Conservation (phyloP, 2,329 filamentous ascomycete genomes). For the Colletotrichum limetticola region DNA sequence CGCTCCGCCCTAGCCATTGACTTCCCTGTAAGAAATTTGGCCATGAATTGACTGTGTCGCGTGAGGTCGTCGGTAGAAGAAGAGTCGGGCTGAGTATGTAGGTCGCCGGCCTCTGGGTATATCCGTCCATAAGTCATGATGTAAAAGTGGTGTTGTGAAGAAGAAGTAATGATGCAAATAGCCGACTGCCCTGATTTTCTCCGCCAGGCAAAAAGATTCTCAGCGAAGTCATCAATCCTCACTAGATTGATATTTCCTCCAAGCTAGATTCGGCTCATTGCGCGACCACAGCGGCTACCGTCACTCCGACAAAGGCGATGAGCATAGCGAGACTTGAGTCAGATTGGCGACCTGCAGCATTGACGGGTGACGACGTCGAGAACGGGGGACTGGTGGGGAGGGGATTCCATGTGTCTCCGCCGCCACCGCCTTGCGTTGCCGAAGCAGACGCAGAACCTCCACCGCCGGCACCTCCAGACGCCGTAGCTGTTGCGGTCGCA, state of each 20-base stretch:
- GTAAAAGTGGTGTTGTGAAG: not conserved
- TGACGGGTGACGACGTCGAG: slow-evolving; percentile 20
- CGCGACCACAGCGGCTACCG: not conserved
- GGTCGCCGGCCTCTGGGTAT: slow-evolving; percentile 34
- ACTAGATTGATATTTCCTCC: not conserved
- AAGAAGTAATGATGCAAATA: not conserved
- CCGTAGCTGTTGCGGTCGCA: slow-evolving; percentile 7
- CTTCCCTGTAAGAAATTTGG: not conserved
- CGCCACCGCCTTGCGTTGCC: slow-evolving; percentile 8
- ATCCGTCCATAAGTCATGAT: slow-evolving; percentile 23
- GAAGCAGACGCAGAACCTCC: slow-evolving; percentile 6
- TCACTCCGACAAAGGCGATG: not conserved
- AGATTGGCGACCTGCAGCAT: slow-evolving; percentile 6
- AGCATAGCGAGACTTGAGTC: not conserved
- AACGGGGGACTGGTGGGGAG: slow-evolving; percentile 7
- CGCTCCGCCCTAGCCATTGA: not conserved
- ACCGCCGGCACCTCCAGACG: slow-evolving; percentile 4
- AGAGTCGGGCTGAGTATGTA: slow-evolving; percentile 33
- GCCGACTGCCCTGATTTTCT: not conserved
- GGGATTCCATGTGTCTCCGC: slow-evolving; percentile 16
- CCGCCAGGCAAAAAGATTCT: not conserved
- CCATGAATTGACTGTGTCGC: not conserved
- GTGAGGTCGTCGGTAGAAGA: slow-evolving; percentile 6
- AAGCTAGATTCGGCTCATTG: not conserved
- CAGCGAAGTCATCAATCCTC: not conserved